Percentiles rank a stretch among this genome's conserved stretches.
Evolutionary conservation across 495 filamentous ascomycete genomes (phyloP).

Genomic region (Hypoxylon crocopeplum): DNA sequence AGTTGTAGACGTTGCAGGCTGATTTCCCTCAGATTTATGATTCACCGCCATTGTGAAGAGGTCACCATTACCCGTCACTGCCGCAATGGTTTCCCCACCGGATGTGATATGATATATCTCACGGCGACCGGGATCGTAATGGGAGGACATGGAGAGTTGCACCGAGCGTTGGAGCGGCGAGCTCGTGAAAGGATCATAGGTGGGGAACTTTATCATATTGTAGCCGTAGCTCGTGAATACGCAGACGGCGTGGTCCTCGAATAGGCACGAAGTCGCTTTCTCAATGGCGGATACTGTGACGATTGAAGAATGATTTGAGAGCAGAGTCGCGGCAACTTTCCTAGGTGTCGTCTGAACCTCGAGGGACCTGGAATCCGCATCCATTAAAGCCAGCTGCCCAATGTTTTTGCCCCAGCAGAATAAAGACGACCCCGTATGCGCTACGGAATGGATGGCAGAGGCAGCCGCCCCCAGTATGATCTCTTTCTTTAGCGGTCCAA

Average conservation of each 20-base stretch:
- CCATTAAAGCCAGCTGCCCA: conserved; percentile 91
- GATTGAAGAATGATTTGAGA: conserved; percentile 70
- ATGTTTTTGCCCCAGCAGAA: conserved; percentile 97
- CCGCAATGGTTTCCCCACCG: conserved; percentile 89
- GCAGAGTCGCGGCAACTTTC: conserved; percentile 85
- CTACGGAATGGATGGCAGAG: conserved; percentile 91
- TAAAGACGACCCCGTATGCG: conserved; percentile 78
- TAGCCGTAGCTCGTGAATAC: conserved; percentile 95
- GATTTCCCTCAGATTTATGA: conserved; percentile 64
- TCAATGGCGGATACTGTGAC: conserved; percentile 86
- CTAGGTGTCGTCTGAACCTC: conserved; percentile 81
- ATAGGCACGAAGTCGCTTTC: conserved; percentile 82
- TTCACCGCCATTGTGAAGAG: conserved; percentile 81
- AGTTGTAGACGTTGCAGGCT: conserved; percentile 75
- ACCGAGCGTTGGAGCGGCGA: conserved; percentile 64
- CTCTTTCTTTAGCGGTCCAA: conserved; percentile 89
- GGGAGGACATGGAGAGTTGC: conserved; percentile 66
- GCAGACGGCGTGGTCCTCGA: conserved; percentile 87
- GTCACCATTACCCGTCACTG: conserved; percentile 81
- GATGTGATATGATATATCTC: conserved; percentile 76
- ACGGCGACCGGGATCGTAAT: conserved; percentile 68
- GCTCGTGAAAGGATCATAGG: conserved; percentile 69
- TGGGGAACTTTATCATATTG: conserved; percentile 80
- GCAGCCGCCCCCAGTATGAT: conserved; percentile 81
- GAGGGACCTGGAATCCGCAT: conserved; percentile 90